Evolutionary conservation across 2,329 filamentous ascomycete genomes (phyloP), one percentile per base, ranked within the genome.

Genomic region (Cucurbitaria berberidis): DNA sequence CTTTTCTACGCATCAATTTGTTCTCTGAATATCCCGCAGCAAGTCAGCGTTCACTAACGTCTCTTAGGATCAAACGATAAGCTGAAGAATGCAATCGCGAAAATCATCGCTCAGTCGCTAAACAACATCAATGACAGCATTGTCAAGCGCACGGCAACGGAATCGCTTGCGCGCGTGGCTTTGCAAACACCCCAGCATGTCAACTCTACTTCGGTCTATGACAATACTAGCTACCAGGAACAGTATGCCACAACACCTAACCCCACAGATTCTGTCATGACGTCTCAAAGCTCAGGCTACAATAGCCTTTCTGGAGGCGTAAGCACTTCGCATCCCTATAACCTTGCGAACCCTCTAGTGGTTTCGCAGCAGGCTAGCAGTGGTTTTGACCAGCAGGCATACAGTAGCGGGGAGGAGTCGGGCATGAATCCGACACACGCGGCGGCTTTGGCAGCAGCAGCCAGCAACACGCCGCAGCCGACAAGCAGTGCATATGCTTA

Each of bases 41-140:
- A 19, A 10, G 16, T 27, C 19, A 38, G 30, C 29, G 8, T 16
- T 3, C n/a, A n/a, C 45, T 55, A 30, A 54, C 29, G 11, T 15
- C 18, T 24, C n/a, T 1, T 38, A 81, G 80, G 78, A 22, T 80
- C 81, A 24, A 81, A 79, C 8, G 72, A 75, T 35, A 76, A 76
- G 16, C 71, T 85, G 10, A 78, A 77, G 51, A 74, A 77, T 35
- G 78, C 80, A 1, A 77, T 84, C n/a, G 72, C 76, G 16, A 70
- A 71, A 15, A 81, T 85, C 21, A 76, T 82, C 7, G 77, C 81
- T 43, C 74, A 77, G 26, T 80, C 79, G 2, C 67, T 84, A 3
- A 68, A 65, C n/a, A 76, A 77, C 19, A 76, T 85, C 49, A 78
- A 74, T 48, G 76, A 77, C 18, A 78, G 72, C 62, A 73, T 78